phyloP scores from a whole-genome alignment of 1,139 yeast genomes.

The Blastobotrys malaysiensis region DNA sequence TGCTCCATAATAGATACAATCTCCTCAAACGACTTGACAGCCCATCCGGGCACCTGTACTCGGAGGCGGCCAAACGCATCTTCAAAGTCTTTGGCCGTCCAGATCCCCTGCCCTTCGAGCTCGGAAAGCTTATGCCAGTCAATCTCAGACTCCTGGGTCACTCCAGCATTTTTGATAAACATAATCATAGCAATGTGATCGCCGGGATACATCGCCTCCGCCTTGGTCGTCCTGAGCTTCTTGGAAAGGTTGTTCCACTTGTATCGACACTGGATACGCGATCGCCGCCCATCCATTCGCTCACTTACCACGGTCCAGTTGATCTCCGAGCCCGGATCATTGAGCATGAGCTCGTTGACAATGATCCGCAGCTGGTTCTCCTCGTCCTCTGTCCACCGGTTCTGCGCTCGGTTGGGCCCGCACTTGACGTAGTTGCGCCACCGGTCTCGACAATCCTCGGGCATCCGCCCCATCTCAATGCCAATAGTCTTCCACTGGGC shows the following conservation, averaged over 20 bases:
- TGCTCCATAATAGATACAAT: not conserved
- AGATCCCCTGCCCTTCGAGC: conserved; percentile 38
- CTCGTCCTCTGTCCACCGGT: conserved; percentile 76
- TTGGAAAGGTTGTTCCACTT: conserved; percentile 82
- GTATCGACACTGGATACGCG: conserved; percentile 90
- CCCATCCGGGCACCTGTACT: conserved; percentile 26
- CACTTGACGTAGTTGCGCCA: conserved; percentile 95
- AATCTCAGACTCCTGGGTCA: conserved; percentile 44
- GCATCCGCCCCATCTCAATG: conserved; percentile 78
- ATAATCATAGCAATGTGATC: conserved; percentile 51
- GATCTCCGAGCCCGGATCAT: conserved; percentile 38
- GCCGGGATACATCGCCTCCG: conserved; percentile 43
- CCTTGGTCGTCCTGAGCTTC: conserved; percentile 22
- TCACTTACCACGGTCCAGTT: conserved; percentile 93
- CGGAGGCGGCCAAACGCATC: conserved; percentile 45
- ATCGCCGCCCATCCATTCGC: conserved; percentile 78
- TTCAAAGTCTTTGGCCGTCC: conserved; percentile 45
- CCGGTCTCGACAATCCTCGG: conserved; percentile 93
- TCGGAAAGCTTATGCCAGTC: conserved; percentile 61
- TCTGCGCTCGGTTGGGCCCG: conserved; percentile 64
- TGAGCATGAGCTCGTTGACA: conserved; percentile 40
- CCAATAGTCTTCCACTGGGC: conserved; percentile 89
- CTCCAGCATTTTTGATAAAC: conserved; percentile 46
- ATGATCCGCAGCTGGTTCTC: conserved; percentile 57
- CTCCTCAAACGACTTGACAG: not conserved